These are phyloP conservation scores for Zasmidium citrigriseum DNA, from an alignment of 2,329 filamentous ascomycete genomes.

Conservation along the genomic window DNA sequence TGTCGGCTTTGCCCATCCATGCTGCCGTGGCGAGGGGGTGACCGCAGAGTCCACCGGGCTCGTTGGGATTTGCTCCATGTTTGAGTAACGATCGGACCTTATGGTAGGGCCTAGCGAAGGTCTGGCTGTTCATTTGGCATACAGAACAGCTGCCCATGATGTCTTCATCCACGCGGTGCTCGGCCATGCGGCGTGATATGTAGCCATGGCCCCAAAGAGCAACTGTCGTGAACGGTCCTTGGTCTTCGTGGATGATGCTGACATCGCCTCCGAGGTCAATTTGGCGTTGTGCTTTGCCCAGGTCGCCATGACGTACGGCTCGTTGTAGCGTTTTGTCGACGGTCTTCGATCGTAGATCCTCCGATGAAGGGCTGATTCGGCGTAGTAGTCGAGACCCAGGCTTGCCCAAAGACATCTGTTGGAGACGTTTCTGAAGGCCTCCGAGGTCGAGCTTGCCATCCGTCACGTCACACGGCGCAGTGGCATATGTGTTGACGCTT, in stretches of 20 bases:
- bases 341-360: slow-evolving; percentile 8
- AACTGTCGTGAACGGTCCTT: slow-evolving; percentile 15
- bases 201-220: slow-evolving; percentile 21
- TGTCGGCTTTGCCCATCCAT: slow-evolving; percentile 24
- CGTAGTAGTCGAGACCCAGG: slow-evolving; percentile 10
- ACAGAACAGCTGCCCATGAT: slow-evolving; percentile 18
- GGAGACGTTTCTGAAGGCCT: slow-evolving; percentile 25
- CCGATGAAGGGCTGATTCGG: slow-evolving; percentile 3
- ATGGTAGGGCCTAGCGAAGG: slow-evolving; percentile 15
- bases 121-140: slow-evolving; percentile 18
- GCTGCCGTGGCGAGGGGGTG: slow-evolving; percentile 28
- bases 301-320: slow-evolving; percentile 19
- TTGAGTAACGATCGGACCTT: slow-evolving; percentile 29
- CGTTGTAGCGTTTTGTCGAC: slow-evolving; percentile 19
- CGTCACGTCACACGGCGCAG: slow-evolving; percentile 28
- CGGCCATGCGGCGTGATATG: slow-evolving; percentile 18
- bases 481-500: slow-evolving; percentile 28
- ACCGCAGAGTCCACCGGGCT: slow-evolving; percentile 21
- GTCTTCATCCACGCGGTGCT: slow-evolving; percentile 21
- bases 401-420: slow-evolving; percentile 25
- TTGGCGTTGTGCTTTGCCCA: slow-evolving; percentile 19
- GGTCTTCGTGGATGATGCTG: slow-evolving; percentile 10
- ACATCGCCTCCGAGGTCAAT: slow-evolving; percentile 19
- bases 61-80: slow-evolving; percentile 27
- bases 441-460: slow-evolving; percentile 28